Base-by-base conservation (phyloP, 73 alveolate genomes). In the Blepharisma stoltei region DNA sequence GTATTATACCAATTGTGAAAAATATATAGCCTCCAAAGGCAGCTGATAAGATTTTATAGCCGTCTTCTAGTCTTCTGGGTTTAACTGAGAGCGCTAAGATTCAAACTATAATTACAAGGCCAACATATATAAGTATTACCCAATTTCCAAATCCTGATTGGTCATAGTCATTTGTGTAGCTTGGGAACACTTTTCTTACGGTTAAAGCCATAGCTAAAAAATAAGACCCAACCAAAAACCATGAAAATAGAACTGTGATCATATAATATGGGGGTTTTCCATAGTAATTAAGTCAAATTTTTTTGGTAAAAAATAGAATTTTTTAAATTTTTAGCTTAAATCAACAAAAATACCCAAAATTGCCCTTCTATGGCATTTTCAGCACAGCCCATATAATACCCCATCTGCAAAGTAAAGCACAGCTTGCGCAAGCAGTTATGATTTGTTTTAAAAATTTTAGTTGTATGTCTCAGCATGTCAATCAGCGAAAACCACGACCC, bases 241-340 rank as follows among this genome's bases (percentile, higher is more conserved):
- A 69, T 14, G 79, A 38, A 69, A 69, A 46, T 1, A 69, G 27
- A 69, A 69, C 45, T 7, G 55, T 69, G 14, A 43, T 4, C 25
- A 71, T 20, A 69, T 18, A 69, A 46, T 69, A 69, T n/a, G n/a
- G n/a, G n/a, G n/a, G n/a, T n/a, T n/a, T n/a, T n/a, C n/a, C n/a
- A n/a, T n/a, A n/a, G n/a, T 21, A 6, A 54, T 54, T 11, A 65
- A 23, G 7, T 67, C 41, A 53, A 77, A 77, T 4, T 67, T 79
- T 6, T 79, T 70, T 37, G 85, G 85, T 5, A 78, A 70, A 6
- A 78, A 67, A 5, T 78, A n/a, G n/a, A n/a, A n/a, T n/a, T n/a
- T n/a, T n/a, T n/a, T n/a, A n/a, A n/a, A n/a, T n/a, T n/a, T n/a
- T 48, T 6, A 46, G 41, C 41, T 53, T 49, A 49, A 14, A 49